Percentiles rank a stretch among this genome's conserved stretches.
phyloP scores from a whole-genome alignment of 345 rosid species.

The Sonneratia caseolaris region DNA sequence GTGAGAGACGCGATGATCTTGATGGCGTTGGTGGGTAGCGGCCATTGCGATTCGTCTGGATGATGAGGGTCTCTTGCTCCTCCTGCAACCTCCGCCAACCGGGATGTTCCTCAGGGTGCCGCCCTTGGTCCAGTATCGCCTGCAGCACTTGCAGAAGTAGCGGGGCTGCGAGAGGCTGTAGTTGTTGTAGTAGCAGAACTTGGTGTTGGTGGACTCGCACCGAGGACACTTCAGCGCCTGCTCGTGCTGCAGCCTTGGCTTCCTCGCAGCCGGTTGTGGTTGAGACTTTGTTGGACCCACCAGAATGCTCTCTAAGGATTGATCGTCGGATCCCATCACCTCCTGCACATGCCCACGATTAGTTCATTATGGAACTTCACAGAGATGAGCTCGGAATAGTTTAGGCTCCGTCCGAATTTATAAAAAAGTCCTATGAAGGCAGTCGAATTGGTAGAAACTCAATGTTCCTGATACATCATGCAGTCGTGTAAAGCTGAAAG shows the following conservation, averaged over 20 bases:
- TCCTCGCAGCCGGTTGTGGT: conserved; percentile 25
- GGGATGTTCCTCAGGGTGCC: conserved; percentile 96
- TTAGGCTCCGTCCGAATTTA: no score
- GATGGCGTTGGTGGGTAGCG: background rate
- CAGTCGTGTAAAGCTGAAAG: no score
- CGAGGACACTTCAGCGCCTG: conserved; percentile 85
- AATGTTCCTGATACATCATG: no score
- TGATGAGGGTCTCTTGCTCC: conserved; percentile 69
- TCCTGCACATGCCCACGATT: conserved; percentile 9
- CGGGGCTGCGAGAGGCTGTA: conserved; percentile 96
- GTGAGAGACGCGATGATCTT: background rate
- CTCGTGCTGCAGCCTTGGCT: conserved; percentile 60
- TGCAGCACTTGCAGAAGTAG: conserved; percentile 91
- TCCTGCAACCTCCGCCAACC: conserved; percentile 94
- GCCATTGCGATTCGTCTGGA: conserved; percentile 7
- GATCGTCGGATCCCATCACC: conserved; percentile 7
- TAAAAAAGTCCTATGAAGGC: no score
- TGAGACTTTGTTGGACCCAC: conserved; percentile 5
- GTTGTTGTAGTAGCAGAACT: conserved; percentile 97
- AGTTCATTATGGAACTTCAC: no score
- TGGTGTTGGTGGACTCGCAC: conserved; percentile 88
- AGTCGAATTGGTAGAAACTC: no score
- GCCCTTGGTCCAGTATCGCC: conserved; percentile 98
- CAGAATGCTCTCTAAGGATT: conserved; percentile 15
- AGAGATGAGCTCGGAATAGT: no score